Evolutionary conservation across 164 flowering plant species (phyloP), one percentile per base, ranked within the genome.

Genomic region (Liriodendron chinense): DNA sequence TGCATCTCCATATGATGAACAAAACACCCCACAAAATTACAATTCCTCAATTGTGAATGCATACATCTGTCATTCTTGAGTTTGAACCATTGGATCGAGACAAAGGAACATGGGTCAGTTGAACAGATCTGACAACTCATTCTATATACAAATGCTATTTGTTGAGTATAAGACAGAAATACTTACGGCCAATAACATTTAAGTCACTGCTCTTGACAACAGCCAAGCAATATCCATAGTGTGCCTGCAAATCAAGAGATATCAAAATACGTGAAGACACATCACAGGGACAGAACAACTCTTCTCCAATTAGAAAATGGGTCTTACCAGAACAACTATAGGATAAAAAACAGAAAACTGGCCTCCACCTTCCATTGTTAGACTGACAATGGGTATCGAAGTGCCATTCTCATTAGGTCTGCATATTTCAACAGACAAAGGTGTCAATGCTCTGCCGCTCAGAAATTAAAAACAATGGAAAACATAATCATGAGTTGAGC

Each of bases 171-270:
- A 25, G 66, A 70, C 1, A 2, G 34, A 74, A 71, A 78, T 74
- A 88, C 98, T 91, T 80, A 96, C 99, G 92, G 79, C 98, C 98
- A 76, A 94, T 92, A 72, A 96, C 86, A 76, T 89, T 87, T 25
- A 94, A 68, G 78, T 85, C 86, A n/a, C 71, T 84, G 79, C 96
- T 89, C 78, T 87, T 89, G 72, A 89, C 78, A 66, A 94, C 49
- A 56, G 77, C 97, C 80, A 96, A 80, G 77, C 98, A 96, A 78
- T 85, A 92, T 0, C 77, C 2, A 59, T 7, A 2, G 71, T 72
- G 79, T 67, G 9, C 81, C 96, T 93, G 88, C 63, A 75, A 9
- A 74, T 63, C 56, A 76, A 12, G 74, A 74, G 18, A 78, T 24
- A 49, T 25, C 25, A 78, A 12, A 74, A 65, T 23, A 68, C 2